phyloP scores from a whole-genome alignment of 208 protist genomes.

The Wallacemonas sp. region DNA sequence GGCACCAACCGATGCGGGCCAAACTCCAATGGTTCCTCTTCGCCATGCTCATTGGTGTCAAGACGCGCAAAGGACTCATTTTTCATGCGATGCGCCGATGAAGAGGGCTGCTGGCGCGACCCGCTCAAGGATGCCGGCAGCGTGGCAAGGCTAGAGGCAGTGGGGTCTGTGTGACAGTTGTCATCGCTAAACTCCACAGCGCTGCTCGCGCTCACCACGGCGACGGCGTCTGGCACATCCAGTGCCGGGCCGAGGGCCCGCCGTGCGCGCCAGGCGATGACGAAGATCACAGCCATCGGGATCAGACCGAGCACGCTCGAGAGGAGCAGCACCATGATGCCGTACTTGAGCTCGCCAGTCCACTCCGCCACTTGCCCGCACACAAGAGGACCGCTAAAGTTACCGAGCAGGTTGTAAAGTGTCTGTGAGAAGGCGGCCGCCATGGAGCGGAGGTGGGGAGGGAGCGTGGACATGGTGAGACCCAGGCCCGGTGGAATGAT shows the following conservation, averaged over 20 bases:
- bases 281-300: conserved; percentile 52
- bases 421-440: conserved; percentile 83
- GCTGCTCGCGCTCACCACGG: neutral
- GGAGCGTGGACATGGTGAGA: conserved; percentile 75
- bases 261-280: conserved; percentile 25
- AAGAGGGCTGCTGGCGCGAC: too few relatives aligned
- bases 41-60: neutral
- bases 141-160: too few relatives aligned
- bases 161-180: too few relatives aligned
- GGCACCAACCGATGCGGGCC: neutral
- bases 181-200: too few relatives aligned
- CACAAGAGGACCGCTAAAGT: conserved; percentile 88
- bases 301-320: conserved; percentile 64
- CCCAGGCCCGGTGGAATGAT: conserved; percentile 80
- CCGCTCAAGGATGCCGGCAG: too few relatives aligned
- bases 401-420: conserved; percentile 87
- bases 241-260: neutral
- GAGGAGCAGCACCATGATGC: conserved; percentile 70
- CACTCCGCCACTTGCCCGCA: conserved; percentile 74
- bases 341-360: conserved; percentile 69
- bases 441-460: conserved; percentile 49
- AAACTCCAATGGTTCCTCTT: conserved; percentile 7
- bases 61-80: neutral
- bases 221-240: conserved; percentile 9
- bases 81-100: neutral